phyloP scores from a whole-genome alignment of 2,329 filamentous ascomycete species.

The Ophidiomyces ophidiicola region DNA sequence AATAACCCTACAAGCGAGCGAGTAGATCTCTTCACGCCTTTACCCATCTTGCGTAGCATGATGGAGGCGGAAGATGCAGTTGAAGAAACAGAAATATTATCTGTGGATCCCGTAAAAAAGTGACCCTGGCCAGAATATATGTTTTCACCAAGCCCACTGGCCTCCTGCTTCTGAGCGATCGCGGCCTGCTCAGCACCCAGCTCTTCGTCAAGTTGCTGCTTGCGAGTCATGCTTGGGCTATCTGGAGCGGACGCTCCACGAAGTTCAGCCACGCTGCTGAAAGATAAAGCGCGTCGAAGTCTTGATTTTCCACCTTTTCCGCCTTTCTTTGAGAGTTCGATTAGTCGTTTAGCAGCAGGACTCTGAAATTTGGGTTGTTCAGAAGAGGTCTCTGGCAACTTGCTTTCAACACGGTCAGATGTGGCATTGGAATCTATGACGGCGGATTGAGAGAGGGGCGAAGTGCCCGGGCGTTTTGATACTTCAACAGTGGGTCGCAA shows the following conservation, averaged over 20 bases:
- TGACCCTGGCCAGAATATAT: constrained; percentile 82
- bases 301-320: constrained; percentile 74
- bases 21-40: constrained; percentile 90
- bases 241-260: constrained; percentile 60
- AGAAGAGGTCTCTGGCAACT: constrained; percentile 26
- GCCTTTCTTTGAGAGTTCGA: constrained; percentile 76
- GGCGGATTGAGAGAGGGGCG: constrained; percentile 60
- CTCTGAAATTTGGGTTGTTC: constrained; percentile 34
- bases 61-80: constrained; percentile 39
- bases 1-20: constrained; percentile 89
- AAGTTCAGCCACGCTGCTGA: constrained; percentile 87
- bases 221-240: constrained; percentile 48
- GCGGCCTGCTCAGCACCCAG: constrained; percentile 80
- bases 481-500: constrained; percentile 47
- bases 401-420: constrained; percentile 27
- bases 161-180: constrained; percentile 87
- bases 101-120: constrained; percentile 79
- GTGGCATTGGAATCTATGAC: constrained; percentile 47
- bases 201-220: constrained; percentile 52
- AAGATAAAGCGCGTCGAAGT: constrained; percentile 84
- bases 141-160: constrained; percentile 75
- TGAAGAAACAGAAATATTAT: constrained; percentile 57
- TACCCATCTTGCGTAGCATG: constrained; percentile 86
- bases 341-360: constrained; percentile 70
- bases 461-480: constrained; percentile 50